Conservation (phyloP, 257 asterid genomes). For the Nicotiana tabacum region DNA sequence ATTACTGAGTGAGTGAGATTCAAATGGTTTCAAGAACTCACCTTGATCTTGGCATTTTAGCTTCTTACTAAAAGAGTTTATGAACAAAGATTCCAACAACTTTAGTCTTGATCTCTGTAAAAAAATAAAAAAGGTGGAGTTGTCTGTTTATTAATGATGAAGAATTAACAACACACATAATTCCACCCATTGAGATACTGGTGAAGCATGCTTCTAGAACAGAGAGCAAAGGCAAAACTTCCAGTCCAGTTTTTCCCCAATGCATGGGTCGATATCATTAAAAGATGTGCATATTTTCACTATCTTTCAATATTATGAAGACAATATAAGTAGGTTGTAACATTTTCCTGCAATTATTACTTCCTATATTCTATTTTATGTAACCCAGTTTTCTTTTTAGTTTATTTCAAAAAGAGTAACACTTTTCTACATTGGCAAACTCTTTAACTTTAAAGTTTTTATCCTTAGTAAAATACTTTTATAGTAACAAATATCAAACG, state of each 20-base stretch:
- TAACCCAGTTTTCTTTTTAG: too few relatives aligned
- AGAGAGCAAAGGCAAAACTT: slow-evolving; percentile 18
- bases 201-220: slow-evolving; percentile 13
- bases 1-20: neutral
- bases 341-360: neutral
- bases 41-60: slow-evolving; percentile 77
- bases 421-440: too few relatives aligned
- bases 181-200: neutral
- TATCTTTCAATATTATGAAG: neutral
- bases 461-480: too few relatives aligned
- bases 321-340: neutral
- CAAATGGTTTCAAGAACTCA: slow-evolving; percentile 13
- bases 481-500: too few relatives aligned
- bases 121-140: neutral
- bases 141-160: neutral
- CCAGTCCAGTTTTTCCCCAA: slow-evolving; percentile 26
- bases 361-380: too few relatives aligned
- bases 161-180: neutral
- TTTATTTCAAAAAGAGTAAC: too few relatives aligned
- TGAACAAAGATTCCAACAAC: neutral
- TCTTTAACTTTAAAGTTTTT: too few relatives aligned
- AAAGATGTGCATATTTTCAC: slow-evolving; percentile 25
- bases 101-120: neutral
- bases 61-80: neutral
- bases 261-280: slow-evolving; percentile 32